Base-by-base conservation (phyloP, 2,329 filamentous ascomycete genomes). In the Apiospora malaysiana region DNA sequence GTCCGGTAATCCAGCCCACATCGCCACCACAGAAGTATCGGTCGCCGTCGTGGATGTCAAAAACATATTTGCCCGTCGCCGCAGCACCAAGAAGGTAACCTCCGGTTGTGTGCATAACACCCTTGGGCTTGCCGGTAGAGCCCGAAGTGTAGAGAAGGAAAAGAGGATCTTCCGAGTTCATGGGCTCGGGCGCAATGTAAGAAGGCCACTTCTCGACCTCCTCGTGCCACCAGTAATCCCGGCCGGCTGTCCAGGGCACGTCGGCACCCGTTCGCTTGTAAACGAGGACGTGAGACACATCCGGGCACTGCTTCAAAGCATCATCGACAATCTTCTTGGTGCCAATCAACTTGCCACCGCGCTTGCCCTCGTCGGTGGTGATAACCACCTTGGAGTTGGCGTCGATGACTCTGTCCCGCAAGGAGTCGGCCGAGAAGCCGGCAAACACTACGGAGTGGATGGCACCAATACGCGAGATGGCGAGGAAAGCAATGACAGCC, bases 321-420 rank as follows among this genome's bases (percentile, higher is more conserved):
- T 98, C 96, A 79, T 99, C 96, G 76, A 98, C 96, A 80, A 99
- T 98, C 87, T 97, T 97, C 91, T 99, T 98, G 78, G 95, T 98
- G 78, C 94, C 93, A 81, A 99, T 98, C 78, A 97, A 84, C 88
- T 98, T 99, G 81, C 96, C 96, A 77, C 96, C 96, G 78, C 96
- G 94, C 89, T 97, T 97, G 80, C 96, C 96, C 88, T 99, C 96
- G 81, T 99, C 96, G 1, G 94, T 93, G 72, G 96, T 99, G 80
- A 99, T 98, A 83, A 98, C 92, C 69, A 98, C 93, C 85, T 93
- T 97, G 82, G 92, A 95, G 76, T 94, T 85, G 71, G 93, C 95
- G 80, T 99, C 96, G 72, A 96, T 86, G 78, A 99, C 95, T 79
- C 96, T 94, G 83, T 99, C 96, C 75, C 95, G 93, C 67, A 99